Percentiles rank a stretch among this genome's conserved stretches.
Evolutionary conservation across 2,329 filamentous ascomycete species (phyloP).

Genomic region (Phaeosphaeriaceae sp.): DNA sequence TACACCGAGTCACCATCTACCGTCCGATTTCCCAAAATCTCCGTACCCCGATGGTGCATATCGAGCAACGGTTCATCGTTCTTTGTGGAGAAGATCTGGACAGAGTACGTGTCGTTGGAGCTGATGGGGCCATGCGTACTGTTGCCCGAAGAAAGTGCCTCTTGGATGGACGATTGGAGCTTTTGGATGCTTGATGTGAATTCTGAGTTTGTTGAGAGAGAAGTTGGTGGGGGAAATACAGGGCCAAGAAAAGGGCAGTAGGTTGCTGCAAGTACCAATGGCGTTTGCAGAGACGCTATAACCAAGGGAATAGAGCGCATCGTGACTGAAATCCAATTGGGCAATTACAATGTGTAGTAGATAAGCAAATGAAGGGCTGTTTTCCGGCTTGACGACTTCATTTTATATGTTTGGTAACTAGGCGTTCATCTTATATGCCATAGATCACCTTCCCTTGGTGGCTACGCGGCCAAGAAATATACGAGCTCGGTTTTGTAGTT

Average conservation of each 20-base stretch:
- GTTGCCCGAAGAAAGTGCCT: slow-evolving; percentile 10
- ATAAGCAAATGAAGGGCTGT: too few species aligned
- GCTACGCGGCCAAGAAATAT: not conserved
- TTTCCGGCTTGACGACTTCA: too few species aligned
- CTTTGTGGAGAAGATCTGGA: slow-evolving; percentile 17
- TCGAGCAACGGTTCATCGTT: slow-evolving; percentile 10
- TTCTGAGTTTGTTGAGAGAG: not conserved
- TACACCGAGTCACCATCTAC: slow-evolving; percentile 52
- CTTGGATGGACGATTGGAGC: slow-evolving; percentile 5
- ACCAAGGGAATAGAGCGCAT: too few species aligned
- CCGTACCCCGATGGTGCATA: slow-evolving; percentile 12
- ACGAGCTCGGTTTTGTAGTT: not conserved
- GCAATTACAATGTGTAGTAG: too few species aligned
- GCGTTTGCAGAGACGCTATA: too few species aligned
- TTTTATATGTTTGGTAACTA: not conserved
- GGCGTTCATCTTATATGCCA: not conserved
- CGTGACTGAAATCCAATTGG: too few species aligned
- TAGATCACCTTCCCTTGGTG: not conserved
- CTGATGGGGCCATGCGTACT: slow-evolving; percentile 9
- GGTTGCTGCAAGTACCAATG: not conserved
- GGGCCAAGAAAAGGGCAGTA: slow-evolving; percentile 14
- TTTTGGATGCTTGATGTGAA: slow-evolving; percentile 5
- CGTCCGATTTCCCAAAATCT: slow-evolving; percentile 6
- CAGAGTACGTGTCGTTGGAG: slow-evolving; percentile 14
- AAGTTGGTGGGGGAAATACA: slow-evolving; percentile 12